A percentile compares a stretch with the other conserved stretches of the same genome.
Evolutionary conservation across 2,329 filamentous ascomycete genomes (phyloP).

Genomic region (Fusarium staphyleae): DNA sequence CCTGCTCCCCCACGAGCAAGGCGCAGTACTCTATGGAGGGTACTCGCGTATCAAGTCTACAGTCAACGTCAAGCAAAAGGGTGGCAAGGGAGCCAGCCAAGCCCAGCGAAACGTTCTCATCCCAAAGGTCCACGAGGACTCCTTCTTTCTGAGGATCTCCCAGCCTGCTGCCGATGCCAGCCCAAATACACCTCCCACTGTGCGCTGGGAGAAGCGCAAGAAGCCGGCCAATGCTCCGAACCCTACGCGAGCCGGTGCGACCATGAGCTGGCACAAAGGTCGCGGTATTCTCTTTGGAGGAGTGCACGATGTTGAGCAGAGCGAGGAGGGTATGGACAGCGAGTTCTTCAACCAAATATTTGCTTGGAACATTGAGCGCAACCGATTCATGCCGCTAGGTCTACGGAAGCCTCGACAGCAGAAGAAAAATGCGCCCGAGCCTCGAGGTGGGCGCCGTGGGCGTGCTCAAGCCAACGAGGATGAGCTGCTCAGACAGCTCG

Average conservation of each 20-base stretch:
- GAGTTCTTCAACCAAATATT: slow-evolving; percentile 95
- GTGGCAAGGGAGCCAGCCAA: slow-evolving; percentile 64
- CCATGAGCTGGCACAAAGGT: slow-evolving; percentile 93
- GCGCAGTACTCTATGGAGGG: slow-evolving; percentile 89
- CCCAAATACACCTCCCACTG: slow-evolving; percentile 69
- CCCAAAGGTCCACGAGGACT: slow-evolving; percentile 92
- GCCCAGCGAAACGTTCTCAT: slow-evolving; percentile 77
- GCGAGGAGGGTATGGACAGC: slow-evolving; percentile 93
- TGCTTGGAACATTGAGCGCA: slow-evolving; percentile 94
- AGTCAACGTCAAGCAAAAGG: slow-evolving; percentile 61
- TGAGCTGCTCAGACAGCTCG: slow-evolving; percentile 85
- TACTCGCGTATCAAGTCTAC: slow-evolving; percentile 89
- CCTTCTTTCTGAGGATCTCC: slow-evolving; percentile 86
- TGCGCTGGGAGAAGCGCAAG: slow-evolving; percentile 94
- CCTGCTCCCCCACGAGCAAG: slow-evolving; percentile 86
- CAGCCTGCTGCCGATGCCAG: slow-evolving; percentile 73
- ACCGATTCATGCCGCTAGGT: slow-evolving; percentile 87
- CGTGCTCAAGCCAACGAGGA: slow-evolving; percentile 90
- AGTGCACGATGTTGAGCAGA: slow-evolving; percentile 90
- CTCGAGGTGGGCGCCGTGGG: slow-evolving; percentile 67
- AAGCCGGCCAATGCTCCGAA: slow-evolving; percentile 87
- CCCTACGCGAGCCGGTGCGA: slow-evolving; percentile 84
- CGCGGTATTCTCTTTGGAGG: slow-evolving; percentile 93
- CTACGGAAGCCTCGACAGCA: slow-evolving; percentile 76
- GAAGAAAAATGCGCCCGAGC: slow-evolving; percentile 61